Evolutionary conservation across 2,329 filamentous ascomycete species (phyloP).

Genomic region (Pyricularia sp.): DNA sequence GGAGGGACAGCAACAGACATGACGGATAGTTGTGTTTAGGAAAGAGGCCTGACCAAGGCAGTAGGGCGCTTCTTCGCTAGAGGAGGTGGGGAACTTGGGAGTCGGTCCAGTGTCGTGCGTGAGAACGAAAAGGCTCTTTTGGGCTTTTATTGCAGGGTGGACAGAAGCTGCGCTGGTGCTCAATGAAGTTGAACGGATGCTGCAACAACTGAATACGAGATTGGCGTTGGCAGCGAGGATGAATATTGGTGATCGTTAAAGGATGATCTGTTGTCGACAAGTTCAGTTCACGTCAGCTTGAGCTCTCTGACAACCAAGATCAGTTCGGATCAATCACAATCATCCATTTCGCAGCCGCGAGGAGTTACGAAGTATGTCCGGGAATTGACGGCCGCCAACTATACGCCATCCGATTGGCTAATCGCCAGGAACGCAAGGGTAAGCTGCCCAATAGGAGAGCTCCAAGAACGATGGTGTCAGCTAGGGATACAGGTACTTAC

Average conservation of each 20-base stretch:
- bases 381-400: not conserved
- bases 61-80: slow-evolving; percentile 74
- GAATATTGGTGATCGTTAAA: not conserved
- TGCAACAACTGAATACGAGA: not conserved
- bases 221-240: not conserved
- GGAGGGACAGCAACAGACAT: slow-evolving; percentile 53
- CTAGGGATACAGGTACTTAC: not conserved
- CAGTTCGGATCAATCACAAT: not conserved
- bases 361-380: not conserved
- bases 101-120: slow-evolving; percentile 7
- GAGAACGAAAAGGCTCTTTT: no score
- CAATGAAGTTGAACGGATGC: not conserved
- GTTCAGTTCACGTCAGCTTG: not conserved
- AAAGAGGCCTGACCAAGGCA: slow-evolving; percentile 97
- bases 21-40: slow-evolving; percentile 33
- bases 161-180: not conserved
- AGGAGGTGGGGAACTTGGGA: slow-evolving; percentile 6
- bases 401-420: not conserved
- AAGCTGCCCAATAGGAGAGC: not conserved
- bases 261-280: not conserved
- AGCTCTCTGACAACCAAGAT: not conserved
- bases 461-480: not conserved
- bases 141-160: not conserved
- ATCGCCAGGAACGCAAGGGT: not conserved
- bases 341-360: no score